phyloP scores from a whole-genome alignment of 345 rosid genomes.

The Litchi chinensis region DNA sequence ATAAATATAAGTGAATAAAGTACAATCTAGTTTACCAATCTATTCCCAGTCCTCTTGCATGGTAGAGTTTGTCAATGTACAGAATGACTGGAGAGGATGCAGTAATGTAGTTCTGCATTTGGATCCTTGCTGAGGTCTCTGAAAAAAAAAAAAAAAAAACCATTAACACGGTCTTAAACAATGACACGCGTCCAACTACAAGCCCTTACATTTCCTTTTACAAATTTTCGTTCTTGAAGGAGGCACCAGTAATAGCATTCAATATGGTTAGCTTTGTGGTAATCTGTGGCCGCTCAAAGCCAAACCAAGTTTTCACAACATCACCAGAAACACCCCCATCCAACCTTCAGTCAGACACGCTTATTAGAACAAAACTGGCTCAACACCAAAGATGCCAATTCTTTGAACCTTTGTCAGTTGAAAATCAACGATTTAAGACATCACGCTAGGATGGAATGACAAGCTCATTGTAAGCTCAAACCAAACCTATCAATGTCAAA shows the following conservation, averaged over 20 bases:
- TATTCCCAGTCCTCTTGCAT: conserved; percentile 66
- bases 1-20: neutral
- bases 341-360: neutral
- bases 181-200: neutral
- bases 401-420: neutral
- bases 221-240: neutral
- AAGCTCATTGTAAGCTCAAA: neutral
- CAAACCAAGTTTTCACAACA: neutral
- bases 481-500: neutral
- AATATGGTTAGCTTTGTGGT: neutral
- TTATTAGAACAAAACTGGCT: neutral
- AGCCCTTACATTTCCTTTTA: neutral
- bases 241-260: neutral
- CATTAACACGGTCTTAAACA: neutral
- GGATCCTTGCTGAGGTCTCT: conserved; percentile 72
- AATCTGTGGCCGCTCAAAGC: neutral
- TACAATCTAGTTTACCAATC: conserved; percentile 65
- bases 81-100: conserved; percentile 61
- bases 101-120: conserved; percentile 65
- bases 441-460: neutral
- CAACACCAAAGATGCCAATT: neutral
- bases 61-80: conserved; percentile 70
- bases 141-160: conserved; percentile 15
- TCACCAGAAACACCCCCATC: neutral
- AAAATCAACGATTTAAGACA: neutral